Base-by-base conservation (phyloP, 2,329 filamentous ascomycete genomes). In the Myotisia sp. region DNA sequence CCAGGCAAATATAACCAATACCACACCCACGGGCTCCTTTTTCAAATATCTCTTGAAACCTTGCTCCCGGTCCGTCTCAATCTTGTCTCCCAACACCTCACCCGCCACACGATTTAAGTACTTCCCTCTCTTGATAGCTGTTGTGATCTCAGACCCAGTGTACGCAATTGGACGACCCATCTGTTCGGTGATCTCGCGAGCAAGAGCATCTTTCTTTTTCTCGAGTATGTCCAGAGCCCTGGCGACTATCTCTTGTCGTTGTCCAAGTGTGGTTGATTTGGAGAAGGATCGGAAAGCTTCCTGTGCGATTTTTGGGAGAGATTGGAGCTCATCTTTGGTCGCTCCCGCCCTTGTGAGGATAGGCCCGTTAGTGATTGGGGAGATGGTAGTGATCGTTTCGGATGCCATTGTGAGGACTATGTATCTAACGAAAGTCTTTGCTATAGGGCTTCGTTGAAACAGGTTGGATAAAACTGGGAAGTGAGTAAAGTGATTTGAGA, bases 101-200 rank as follows among this genome's bases (percentile, higher is more conserved):
- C 76, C 73, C 47, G 79, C 84, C 42, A 93, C 79, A 54, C 82
- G 84, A 48, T 92, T 68, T 37, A 95, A 64, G 52, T 92, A 92
- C 51, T 92, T 76, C 44, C 77, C 81, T 43, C 87, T 74, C 62
- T 80, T 82, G 44, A 92, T 71, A 5, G 86, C 86, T 10, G 87
- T 95, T 19, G 73, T 63, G 45, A 95, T 70, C 63, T 95, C 87
- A 46, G 76, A 84, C 29, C 70, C 76, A 0, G 82, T 81, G 56
- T 87, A 94, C 23, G 79, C 71, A 49, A 94, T 93, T 21, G 87
- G 87, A 13, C 87, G 71, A 26, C 87, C 87, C 86, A 95, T 95
- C 63, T 95, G 86, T 54, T 83, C 77, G 0, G 86, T 94, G 39
- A 95, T 63, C 55, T 94, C 86, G 45, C 74, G 70, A 4, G 79